Conservation (phyloP, 2,329 filamentous ascomycete genomes). For the Penicillium fuscoglaucum region DNA sequence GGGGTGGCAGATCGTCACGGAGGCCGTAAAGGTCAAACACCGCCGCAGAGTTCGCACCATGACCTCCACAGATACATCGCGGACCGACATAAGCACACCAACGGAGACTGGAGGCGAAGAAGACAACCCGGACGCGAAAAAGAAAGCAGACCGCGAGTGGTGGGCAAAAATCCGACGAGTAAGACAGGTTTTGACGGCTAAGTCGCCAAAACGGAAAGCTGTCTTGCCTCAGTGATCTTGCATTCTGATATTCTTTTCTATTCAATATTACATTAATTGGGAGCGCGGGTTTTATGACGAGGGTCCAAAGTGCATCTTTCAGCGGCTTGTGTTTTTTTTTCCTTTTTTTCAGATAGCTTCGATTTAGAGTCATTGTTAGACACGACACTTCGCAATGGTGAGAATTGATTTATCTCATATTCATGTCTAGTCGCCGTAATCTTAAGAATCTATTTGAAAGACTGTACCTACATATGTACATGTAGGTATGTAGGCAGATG, state of each 20-base stretch:
- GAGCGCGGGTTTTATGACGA: conserved; percentile 2
- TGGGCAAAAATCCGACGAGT: conserved; percentile 71
- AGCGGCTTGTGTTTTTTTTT: not conserved
- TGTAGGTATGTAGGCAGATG: not conserved
- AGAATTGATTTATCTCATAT: not conserved
- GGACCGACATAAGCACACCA: conserved; percentile 30
- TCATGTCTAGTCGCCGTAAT: not conserved
- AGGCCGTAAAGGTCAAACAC: conserved; percentile 45
- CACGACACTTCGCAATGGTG: not conserved
- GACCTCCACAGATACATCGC: conserved; percentile 27
- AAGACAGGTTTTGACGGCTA: conserved; percentile 70
- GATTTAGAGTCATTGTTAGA: not conserved
- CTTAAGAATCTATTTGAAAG: not conserved
- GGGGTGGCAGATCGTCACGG: conserved; percentile 49
- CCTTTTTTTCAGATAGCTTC: not conserved
- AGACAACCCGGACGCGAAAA: conserved; percentile 47
- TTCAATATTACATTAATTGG: conserved; percentile 6
- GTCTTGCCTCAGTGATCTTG: conserved; percentile 1
- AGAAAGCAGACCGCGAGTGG: conserved; percentile 68
- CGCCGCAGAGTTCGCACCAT: conserved; percentile 33
- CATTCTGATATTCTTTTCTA: conserved; percentile 2
- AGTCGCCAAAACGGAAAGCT: conserved; percentile 55
- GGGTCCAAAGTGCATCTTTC: conserved; percentile 3
- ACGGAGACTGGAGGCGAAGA: conserved; percentile 32
- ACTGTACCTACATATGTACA: no score